phyloP scores from a whole-genome alignment of 2,329 filamentous ascomycete species.

The Didymella pinodella region DNA sequence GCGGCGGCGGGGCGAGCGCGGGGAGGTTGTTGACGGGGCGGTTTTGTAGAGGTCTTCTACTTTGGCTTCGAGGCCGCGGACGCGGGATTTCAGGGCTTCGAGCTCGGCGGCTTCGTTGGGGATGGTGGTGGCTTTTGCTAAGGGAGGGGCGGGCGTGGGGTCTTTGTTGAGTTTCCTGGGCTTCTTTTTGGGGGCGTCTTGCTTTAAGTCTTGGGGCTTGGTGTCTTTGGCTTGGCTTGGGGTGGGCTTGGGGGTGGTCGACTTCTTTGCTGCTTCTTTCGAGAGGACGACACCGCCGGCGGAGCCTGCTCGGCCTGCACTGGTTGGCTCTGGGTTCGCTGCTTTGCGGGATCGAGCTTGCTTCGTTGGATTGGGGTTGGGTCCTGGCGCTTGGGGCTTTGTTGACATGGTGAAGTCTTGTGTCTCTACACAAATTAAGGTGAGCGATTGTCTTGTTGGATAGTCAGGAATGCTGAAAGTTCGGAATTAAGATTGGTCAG shows the following conservation, averaged over 20 bases:
- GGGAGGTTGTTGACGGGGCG: slow-evolving; percentile 14
- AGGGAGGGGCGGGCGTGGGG: slow-evolving; percentile 22
- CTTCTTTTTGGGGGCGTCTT: slow-evolving; percentile 29
- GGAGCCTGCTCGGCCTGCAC: slow-evolving; percentile 36
- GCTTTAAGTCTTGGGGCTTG: slow-evolving; percentile 2
- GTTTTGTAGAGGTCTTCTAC: slow-evolving; percentile 47
- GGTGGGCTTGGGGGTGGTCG: not conserved
- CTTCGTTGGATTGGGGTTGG: slow-evolving; percentile 34
- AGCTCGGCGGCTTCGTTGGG: slow-evolving; percentile 35
- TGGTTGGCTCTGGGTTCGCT: slow-evolving; percentile 13
- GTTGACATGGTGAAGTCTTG: slow-evolving; percentile 31
- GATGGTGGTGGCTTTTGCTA: too few relatives aligned
- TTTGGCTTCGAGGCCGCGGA: slow-evolving; percentile 48
- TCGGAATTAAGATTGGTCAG: not conserved
- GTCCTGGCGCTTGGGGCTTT: slow-evolving; percentile 37
- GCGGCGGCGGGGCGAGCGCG: slow-evolving; percentile 43
- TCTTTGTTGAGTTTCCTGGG: slow-evolving; percentile 49
- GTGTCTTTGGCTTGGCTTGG: slow-evolving; percentile 19
- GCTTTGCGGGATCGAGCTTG: slow-evolving; percentile 37
- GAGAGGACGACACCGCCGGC: slow-evolving; percentile 40
- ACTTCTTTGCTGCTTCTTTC: slow-evolving; percentile 26
- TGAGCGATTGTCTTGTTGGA: not conserved
- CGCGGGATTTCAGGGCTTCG: slow-evolving; percentile 47
- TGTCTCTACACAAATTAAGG: not conserved
- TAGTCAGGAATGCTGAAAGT: not conserved